Evolutionary conservation across 345 rosid species (phyloP), one percentile per base, ranked within the genome.

Genomic region (Hibiscus tridactylites): DNA sequence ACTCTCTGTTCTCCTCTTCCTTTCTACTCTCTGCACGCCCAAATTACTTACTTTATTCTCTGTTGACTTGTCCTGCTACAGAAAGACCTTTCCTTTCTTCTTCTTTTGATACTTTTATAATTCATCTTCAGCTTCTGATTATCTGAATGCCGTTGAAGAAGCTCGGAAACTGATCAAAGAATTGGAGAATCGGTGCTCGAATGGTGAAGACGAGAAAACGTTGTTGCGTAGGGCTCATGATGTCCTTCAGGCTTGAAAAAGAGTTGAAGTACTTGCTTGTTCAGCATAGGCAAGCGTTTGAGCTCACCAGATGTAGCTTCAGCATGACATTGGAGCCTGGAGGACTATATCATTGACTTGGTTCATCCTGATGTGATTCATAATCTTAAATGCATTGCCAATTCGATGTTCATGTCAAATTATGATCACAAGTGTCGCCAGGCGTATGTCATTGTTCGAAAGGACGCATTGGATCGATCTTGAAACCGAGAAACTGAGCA

Each of bases 191-290:
- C 79, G 78, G 73, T 49, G 73, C 42, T 37, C 21, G 4, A 73
- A 64, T 15, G 62, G 71, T 15, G 78, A 70, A 24, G 81, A 70
- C 2, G 84, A 84, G 73, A 84, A 70, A 69, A 77, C 75, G 35
- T 71, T 87, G 57, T 37, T 91, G 21, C 79, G 83, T 49, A 89
- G 83, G 80, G 91, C 92, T 60, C 88, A 88, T 50, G 88, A 90
- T 78, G 85, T 89, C 78, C 91, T 93, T 80, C 97, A 91, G 97
- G 87, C 92, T 93, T 1, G 98, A 88, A 82, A 90, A 89, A 44
- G 98, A 91, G 83, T 91, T 93, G 35, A 86, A 79, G 82, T 76
- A 88, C 79, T 70, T 93, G 58, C 92, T 93, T 70, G 84, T 84
- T 50, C 87, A 87, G 77, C 83, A 86, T 73, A 85, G 79, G 78